Evolutionary conservation across 1,284 basidiomycete genomes (phyloP), one percentile per base, ranked within the genome.

Genomic region (Malassezia brasiliensis): DNA sequence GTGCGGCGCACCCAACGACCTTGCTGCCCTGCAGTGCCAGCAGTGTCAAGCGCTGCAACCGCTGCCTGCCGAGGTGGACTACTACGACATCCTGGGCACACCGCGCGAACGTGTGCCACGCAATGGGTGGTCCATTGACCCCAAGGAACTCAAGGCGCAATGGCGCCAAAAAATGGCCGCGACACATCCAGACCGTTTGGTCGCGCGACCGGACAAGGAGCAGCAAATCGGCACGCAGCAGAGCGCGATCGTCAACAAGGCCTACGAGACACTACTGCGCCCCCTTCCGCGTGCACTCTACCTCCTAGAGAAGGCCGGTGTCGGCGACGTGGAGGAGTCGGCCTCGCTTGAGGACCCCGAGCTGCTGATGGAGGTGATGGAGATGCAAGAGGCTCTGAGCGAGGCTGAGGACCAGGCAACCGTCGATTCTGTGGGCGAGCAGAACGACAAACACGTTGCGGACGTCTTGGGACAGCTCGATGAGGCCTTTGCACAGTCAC

Each of bases 331-430:
- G 1, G 56, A 61, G 12, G 69, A 73, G 36, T 53, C 62, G 8
- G 65, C 66, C 14, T 65, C 64, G 30, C 40, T 74, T 6, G 65
- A 69, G 30, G 68, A 74, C 32, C 60, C 69, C 0, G 65, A 65
- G 41, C 48, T 74, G 44, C 53, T 74, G 12, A 69, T 72, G 67
- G 63, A 70, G 48, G 70, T 74, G 12, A 67, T 73, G 66, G 70
- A 73, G 52, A 47, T 72, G 8, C 47, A 69, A 22, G 69, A 73
- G 51, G 48, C 56, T 38, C 49, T 73, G 15, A 68, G 67, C 34
- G 66, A 67, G 20, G 67, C 68, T 0, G 47, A 57, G 38, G 53
- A 50, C 25, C 64, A 68, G 39, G 49, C 65, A 8, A 62, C 69
- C 47, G 69, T 67, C 10, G 59, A 60, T 14, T 54, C 60, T 38